Conservation (phyloP, 2,329 filamentous ascomycete genomes). For the Claviceps lovelessii region DNA sequence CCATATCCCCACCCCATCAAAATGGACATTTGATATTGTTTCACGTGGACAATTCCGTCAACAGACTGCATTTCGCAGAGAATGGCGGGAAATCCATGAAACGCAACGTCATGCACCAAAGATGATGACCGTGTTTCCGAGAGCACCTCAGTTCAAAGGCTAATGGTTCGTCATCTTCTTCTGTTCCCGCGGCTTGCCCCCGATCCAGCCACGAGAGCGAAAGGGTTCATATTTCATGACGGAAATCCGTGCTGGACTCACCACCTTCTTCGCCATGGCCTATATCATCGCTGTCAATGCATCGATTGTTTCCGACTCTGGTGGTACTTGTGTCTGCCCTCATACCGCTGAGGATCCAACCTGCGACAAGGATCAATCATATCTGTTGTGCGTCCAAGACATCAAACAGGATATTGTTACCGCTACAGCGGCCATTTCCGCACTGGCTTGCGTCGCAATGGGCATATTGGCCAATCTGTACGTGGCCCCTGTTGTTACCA, state of each 20-base stretch:
- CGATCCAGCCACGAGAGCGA: constrained; percentile 48
- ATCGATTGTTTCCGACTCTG: constrained; percentile 44
- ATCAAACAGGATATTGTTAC: constrained; percentile 70
- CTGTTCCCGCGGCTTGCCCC: not conserved
- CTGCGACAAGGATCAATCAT: constrained; percentile 41
- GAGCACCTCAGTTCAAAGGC: not conserved
- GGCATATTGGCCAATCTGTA: constrained; percentile 66
- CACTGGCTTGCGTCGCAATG: constrained; percentile 69
- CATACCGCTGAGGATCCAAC: constrained; percentile 33
- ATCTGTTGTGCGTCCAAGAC: constrained; percentile 46
- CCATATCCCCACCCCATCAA: not conserved
- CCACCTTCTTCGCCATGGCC: constrained; percentile 57
- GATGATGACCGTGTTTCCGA: not conserved
- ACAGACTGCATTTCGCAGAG: not conserved
- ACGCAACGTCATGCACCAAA: not conserved
- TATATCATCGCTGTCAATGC: constrained; percentile 42
- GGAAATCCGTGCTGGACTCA: constrained; percentile 68
- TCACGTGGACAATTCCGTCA: not conserved
- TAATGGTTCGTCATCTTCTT: not conserved
- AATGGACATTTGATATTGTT: not conserved
- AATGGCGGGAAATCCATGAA: not conserved
- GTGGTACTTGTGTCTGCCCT: constrained; percentile 64
- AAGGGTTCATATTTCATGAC: constrained; percentile 68
- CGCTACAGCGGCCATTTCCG: constrained; percentile 69
- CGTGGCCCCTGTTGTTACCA: constrained; percentile 11